Conservation (phyloP, 108 stramenopile genomes). For the Mediolabrus comicus region DNA sequence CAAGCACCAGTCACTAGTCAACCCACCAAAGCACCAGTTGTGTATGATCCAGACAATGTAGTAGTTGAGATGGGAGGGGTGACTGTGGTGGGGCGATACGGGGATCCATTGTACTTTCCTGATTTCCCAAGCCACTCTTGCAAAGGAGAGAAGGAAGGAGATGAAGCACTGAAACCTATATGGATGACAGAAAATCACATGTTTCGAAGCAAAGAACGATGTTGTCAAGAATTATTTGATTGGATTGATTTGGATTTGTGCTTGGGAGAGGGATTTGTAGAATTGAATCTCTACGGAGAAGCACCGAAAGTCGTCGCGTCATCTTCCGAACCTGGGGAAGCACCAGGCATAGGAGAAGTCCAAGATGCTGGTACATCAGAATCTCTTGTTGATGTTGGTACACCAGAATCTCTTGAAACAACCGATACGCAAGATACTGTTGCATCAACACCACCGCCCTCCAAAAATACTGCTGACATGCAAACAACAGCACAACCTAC, state of each 20-base stretch:
- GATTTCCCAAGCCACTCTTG: background rate
- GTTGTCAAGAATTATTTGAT: background rate
- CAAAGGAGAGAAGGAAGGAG: background rate
- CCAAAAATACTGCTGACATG: too few relatives aligned
- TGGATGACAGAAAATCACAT: slow-evolving; percentile 5
- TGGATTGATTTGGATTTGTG: background rate
- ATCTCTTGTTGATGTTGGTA: too few relatives aligned
- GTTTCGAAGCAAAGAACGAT: slow-evolving; percentile 1
- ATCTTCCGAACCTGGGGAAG: too few relatives aligned
- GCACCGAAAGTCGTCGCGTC: background rate
- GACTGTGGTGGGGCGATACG: background rate
- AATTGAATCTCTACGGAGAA: background rate
- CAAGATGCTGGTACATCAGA: too few relatives aligned
- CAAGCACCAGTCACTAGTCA: too few relatives aligned
- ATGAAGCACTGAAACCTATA: background rate
- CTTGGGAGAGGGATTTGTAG: background rate
- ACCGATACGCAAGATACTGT: too few relatives aligned
- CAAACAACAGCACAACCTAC: too few relatives aligned
- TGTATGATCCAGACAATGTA: background rate
- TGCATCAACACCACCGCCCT: too few relatives aligned
- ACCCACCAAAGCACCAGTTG: background rate
- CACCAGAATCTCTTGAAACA: too few relatives aligned
- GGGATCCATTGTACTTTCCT: background rate
- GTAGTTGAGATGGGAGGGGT: background rate
- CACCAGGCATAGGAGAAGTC: too few relatives aligned